These are phyloP conservation scores for Lotus japonicus DNA, from an alignment of 306 rosid species.

Conservation along the genomic window DNA sequence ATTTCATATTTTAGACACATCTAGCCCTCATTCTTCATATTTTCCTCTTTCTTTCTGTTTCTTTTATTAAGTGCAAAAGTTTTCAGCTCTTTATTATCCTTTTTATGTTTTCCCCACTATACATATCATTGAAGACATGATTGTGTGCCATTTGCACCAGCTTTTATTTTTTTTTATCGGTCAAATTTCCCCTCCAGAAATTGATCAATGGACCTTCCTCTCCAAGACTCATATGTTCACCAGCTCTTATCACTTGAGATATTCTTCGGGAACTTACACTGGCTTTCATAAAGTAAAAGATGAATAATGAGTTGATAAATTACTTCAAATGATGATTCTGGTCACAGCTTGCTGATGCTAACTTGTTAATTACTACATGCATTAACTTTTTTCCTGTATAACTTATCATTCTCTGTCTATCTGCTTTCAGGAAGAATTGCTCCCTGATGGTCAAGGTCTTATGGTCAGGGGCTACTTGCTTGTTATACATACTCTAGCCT, in stretches of 20 bases:
- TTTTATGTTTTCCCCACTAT: not conserved
- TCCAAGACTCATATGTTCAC: too few species aligned
- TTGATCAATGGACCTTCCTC: too few species aligned
- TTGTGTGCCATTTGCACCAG: not conserved
- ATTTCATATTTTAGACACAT: too few species aligned
- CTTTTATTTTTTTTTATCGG: too few species aligned
- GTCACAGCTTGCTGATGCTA: not conserved
- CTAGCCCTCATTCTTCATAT: too few species aligned
- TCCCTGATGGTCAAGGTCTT: constrained; percentile 99
- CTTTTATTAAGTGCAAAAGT: too few species aligned
- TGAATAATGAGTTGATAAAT: not conserved
- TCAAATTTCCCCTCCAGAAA: too few species aligned
- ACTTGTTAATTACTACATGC: not conserved
- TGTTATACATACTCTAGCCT: constrained; percentile 86
- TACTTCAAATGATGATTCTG: constrained; percentile 14
- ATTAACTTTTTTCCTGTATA: not conserved
- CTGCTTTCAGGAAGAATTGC: constrained; percentile 82
- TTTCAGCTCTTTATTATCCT: not conserved
- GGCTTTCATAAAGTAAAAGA: not conserved
- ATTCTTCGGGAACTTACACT: too few species aligned
- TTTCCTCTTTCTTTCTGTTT: too few species aligned
- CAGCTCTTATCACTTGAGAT: too few species aligned
- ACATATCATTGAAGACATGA: not conserved
- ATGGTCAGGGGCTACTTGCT: constrained; percentile 96
- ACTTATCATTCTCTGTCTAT: too few species aligned